Evolutionary conservation across 306 rosid species (phyloP).

Genomic region (Carpinus viminea): DNA sequence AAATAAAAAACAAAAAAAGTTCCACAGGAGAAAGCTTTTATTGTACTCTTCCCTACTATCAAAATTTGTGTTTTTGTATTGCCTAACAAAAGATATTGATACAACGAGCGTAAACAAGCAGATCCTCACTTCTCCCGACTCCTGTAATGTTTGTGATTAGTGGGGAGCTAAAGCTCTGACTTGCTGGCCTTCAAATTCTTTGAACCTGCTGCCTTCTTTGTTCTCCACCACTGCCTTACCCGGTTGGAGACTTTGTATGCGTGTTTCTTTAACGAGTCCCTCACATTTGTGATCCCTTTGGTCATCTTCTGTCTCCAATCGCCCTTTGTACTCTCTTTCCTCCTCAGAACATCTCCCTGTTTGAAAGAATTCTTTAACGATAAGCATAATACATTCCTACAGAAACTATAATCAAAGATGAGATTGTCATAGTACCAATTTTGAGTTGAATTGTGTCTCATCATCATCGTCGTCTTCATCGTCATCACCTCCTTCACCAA

Average conservation of each 20-base stretch:
- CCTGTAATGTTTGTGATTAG: slow-evolving; percentile 13
- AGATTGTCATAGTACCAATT: slow-evolving; percentile 54
- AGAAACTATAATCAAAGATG: background rate
- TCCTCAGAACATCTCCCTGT: slow-evolving; percentile 74
- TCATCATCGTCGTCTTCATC: slow-evolving; percentile 53
- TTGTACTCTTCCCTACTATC: slow-evolving; percentile 12
- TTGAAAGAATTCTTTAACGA: slow-evolving; percentile 5
- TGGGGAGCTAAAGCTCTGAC: slow-evolving; percentile 61
- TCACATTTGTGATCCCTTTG: slow-evolving; percentile 47
- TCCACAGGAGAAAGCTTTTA: background rate
- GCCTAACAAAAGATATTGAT: slow-evolving; percentile 18
- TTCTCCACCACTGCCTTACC: slow-evolving; percentile 62
- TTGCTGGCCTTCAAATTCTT: slow-evolving; percentile 52
- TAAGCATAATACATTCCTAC: background rate
- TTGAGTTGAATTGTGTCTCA: slow-evolving; percentile 52
- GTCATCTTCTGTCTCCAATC: slow-evolving; percentile 66
- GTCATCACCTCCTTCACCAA: slow-evolving; percentile 62
- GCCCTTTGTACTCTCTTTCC: slow-evolving; percentile 45
- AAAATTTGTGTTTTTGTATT: slow-evolving; percentile 3
- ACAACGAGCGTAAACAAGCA: slow-evolving; percentile 15
- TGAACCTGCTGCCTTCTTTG: slow-evolving; percentile 43
- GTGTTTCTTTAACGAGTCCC: slow-evolving; percentile 60
- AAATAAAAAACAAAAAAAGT: background rate
- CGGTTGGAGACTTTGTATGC: slow-evolving; percentile 58
- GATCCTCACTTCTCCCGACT: slow-evolving; percentile 6